phyloP scores from a whole-genome alignment of 257 asterid genomes.

The Striga asiatica region DNA sequence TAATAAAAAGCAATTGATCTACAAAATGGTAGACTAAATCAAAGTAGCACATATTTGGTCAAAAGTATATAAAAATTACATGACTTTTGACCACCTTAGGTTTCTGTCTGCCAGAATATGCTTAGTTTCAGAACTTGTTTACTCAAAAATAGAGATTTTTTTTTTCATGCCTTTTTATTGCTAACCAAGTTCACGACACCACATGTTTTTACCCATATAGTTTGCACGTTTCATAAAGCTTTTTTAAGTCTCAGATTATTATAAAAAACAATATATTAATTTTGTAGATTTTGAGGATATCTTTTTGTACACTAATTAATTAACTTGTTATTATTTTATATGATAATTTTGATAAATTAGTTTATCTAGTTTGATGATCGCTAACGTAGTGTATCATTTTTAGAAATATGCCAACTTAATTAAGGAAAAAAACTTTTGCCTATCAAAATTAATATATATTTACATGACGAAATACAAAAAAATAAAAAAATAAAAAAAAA shows the following conservation, averaged over 20 bases:
- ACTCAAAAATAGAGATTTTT: neutral
- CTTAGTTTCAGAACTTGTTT: neutral
- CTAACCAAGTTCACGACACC: conserved; percentile 13
- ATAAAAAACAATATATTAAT: too few species aligned
- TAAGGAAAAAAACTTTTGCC: too few species aligned
- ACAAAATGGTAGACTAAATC: neutral
- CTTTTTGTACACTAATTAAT: too few species aligned
- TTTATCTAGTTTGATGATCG: too few species aligned
- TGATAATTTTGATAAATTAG: too few species aligned
- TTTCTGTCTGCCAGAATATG: conserved; percentile 19
- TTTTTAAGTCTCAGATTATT: too few species aligned
- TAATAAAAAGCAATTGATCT: too few species aligned
- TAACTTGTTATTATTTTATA: too few species aligned
- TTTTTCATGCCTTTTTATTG: neutral
- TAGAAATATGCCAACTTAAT: too few species aligned
- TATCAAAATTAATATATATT: neutral
- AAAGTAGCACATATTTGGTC: neutral
- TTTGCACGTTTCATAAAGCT: conserved; percentile 6
- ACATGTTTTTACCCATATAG: conserved; percentile 13
- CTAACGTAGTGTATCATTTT: too few species aligned
- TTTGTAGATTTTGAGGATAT: too few species aligned
- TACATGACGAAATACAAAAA: neutral
- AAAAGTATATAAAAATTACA: neutral
- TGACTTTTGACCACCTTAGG: conserved; percentile 22
- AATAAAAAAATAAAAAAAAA: neutral